Percentiles rank a stretch among this genome's conserved stretches.
Evolutionary conservation across 768 basidiomycete species (phyloP).

Genomic region (Rhodocollybia butyracea): DNA sequence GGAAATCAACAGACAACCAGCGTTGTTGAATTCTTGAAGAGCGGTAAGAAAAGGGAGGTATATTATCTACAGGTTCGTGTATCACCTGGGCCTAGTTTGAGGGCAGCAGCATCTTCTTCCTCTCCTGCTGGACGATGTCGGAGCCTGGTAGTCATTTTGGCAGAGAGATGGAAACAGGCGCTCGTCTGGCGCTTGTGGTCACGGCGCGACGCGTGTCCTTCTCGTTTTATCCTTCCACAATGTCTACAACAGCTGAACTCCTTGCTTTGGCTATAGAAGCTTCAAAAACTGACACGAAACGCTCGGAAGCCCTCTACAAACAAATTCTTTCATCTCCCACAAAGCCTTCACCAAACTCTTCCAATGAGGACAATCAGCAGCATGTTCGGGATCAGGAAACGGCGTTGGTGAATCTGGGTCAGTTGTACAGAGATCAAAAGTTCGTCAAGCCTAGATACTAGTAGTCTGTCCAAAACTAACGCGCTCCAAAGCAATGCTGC

Average conservation of each 20-base stretch:
- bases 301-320: conserved; percentile 14
- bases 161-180: conserved; percentile 15
- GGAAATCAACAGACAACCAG: conserved; percentile 86
- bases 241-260: conserved; percentile 11
- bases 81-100: conserved; percentile 77
- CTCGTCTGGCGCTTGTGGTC: neutral
- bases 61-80: neutral
- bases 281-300: conserved; percentile 7
- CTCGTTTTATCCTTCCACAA: neutral
- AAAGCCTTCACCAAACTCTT: conserved; percentile 1
- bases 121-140: conserved; percentile 65
- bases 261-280: conserved; percentile 9
- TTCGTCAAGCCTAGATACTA: conserved; percentile 30
- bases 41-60: neutral
- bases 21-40: conserved; percentile 79
- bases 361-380: conserved; percentile 20
- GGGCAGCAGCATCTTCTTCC: conserved; percentile 81
- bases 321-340: conserved; percentile 13
- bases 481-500: conserved; percentile 63
- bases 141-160: conserved; percentile 54
- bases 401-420: conserved; percentile 82
- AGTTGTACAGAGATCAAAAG: conserved; percentile 85
- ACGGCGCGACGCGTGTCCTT: conserved; percentile 9
- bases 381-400: conserved; percentile 77
- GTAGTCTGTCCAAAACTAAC: neutral